Evolutionary conservation across 2,329 filamentous ascomycete species (phyloP).

Genomic region (Ilyonectria destructans): DNA sequence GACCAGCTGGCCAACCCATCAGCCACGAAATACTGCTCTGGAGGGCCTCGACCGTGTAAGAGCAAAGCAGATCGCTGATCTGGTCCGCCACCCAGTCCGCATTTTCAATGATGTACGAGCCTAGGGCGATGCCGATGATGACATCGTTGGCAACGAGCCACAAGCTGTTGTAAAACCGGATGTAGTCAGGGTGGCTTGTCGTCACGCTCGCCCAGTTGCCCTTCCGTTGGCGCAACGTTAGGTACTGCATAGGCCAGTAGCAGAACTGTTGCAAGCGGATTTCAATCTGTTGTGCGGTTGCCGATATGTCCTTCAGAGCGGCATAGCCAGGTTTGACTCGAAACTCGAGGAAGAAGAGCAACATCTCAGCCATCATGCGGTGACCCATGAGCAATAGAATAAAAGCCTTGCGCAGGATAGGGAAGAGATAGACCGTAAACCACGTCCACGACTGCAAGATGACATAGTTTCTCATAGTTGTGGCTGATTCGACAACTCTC

Average conservation of each 20-base stretch:
- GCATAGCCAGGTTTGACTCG: conserved; percentile 83
- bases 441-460: conserved; percentile 79
- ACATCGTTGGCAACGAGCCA: conserved; percentile 99
- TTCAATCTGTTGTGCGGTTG: conserved; percentile 96
- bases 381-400: conserved; percentile 86
- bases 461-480: conserved; percentile 85
- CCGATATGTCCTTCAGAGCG: conserved; percentile 94
- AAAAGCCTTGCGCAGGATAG: conserved; percentile 80
- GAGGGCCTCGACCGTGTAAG: conserved; percentile 91
- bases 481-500: conserved; percentile 93
- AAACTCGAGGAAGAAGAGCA: conserved; percentile 89
- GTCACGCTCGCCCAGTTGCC: conserved; percentile 97
- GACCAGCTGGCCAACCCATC: conserved; percentile 93
- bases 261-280: conserved; percentile 98
- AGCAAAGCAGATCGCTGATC: conserved; percentile 82
- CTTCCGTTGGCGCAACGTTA: conserved; percentile 90
- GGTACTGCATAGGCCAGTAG: conserved; percentile 98
- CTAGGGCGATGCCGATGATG: conserved; percentile 96
- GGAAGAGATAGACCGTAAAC: conserved; percentile 83
- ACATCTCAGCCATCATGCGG: conserved; percentile 83
- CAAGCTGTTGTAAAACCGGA: conserved; percentile 97
- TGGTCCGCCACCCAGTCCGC: conserved; percentile 85
- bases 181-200: conserved; percentile 96
- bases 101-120: conserved; percentile 98
- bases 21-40: conserved; percentile 94